Evolutionary conservation across 148 eudicot genomes (phyloP), one percentile per base, ranked within the genome.

Genomic region (Bassia scoparia): DNA sequence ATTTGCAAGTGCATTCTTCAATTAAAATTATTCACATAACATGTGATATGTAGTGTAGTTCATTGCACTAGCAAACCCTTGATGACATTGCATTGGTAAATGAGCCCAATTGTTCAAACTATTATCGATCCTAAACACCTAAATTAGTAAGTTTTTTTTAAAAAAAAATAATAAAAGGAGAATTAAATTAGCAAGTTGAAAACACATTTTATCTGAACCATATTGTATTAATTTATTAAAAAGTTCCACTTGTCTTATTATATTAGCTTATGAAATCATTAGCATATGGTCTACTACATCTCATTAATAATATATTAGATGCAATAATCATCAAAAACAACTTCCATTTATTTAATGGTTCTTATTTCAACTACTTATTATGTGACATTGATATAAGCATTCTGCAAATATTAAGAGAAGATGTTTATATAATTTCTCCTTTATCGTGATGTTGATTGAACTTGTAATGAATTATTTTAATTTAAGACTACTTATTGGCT

Each of bases 41-140:
- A 56, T 24, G 61, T 56, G 61, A 56, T 26, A 53, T 53, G 23
- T 4, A 56, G 61, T 56, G 61, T 61, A 24, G 66, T 73, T 49
- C 76, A 74, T 50, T 74, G 76, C 20, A 74, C 35, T 74, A 50
- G 56, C 56, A 68, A 48, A 63, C 61, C 34, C 48, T 13, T 12
- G 12, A 9, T 62, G 24, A 62, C 49, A 23, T 64, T 64, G 76
- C 49, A 23, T 64, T 64, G 76, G 48, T 76, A 46, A 14, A 58
- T n/a, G 26, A 33, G 48, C 78, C 63, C 58, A 37, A 44, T 31
- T 67, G 33, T 54, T 59, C 38, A 56, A 65, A 64, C 60, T 53
- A 72, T 30, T n/a, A n/a, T n/a, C n/a, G n/a, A n/a, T n/a, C n/a
- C n/a, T n/a, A n/a, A n/a, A n/a, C n/a, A n/a, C 74, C 54, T 63